Evolutionary conservation across 176 grass and related monocot species (phyloP).

Genomic region (Oryza longistaminata): DNA sequence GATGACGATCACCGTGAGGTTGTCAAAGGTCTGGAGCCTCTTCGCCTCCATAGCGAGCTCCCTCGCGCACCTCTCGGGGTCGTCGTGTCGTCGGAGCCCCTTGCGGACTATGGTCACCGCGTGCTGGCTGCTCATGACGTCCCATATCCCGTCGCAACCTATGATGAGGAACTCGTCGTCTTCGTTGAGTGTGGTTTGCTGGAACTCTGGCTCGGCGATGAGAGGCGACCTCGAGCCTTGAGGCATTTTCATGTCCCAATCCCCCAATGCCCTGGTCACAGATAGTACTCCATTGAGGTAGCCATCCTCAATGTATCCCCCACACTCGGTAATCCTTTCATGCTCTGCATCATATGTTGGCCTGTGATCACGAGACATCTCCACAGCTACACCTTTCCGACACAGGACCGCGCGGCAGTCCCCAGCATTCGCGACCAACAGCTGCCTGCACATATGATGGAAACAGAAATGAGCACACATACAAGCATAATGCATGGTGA

Average conservation of each 20-base stretch:
- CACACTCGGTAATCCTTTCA: constrained; percentile 48
- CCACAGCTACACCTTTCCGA: constrained; percentile 66
- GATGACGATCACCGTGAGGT: constrained; percentile 69
- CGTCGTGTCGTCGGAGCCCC: constrained; percentile 57
- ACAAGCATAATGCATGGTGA: not conserved
- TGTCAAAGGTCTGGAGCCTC: constrained; percentile 67
- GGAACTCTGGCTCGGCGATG: constrained; percentile 75
- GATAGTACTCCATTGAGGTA: constrained; percentile 86
- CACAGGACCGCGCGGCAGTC: constrained; percentile 91
- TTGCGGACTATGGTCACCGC: constrained; percentile 59
- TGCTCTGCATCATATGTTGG: constrained; percentile 56
- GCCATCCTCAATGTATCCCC: constrained; percentile 80
- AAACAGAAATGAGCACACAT: not conserved
- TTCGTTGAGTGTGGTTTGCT: constrained; percentile 47
- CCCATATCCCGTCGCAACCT: constrained; percentile 81
- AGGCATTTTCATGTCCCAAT: constrained; percentile 88
- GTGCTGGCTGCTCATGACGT: constrained; percentile 69
- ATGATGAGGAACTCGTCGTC: constrained; percentile 82
- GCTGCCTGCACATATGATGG: constrained; percentile 43
- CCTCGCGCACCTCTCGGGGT: constrained; percentile 66
- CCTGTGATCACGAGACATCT: constrained; percentile 80
- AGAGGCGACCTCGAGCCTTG: constrained; percentile 56
- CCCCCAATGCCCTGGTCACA: constrained; percentile 75
- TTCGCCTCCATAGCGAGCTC: constrained; percentile 70
- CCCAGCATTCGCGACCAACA: constrained; percentile 85